Evolutionary conservation across 352 stramenopile genomes (phyloP), one percentile per base, ranked within the genome.

Genomic region (Lagenidium giganteum): DNA sequence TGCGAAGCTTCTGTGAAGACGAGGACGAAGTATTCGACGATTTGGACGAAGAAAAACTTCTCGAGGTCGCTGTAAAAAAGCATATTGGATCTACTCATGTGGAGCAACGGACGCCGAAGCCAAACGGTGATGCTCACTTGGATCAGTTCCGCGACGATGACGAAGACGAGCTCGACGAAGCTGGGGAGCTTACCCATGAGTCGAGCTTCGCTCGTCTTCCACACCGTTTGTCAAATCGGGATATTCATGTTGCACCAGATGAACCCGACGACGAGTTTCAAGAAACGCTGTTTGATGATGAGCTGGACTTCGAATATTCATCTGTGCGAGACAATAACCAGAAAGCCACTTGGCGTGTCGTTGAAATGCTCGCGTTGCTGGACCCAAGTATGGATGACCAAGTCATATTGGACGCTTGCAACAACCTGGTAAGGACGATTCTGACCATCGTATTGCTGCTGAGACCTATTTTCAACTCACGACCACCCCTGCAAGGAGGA

Each of bases 301-400:
- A 88, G 41, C 36, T 92, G 21, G 80, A 88, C 39, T 92, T 92
- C 22, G 80, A 92, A 31, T 89, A 87, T 31, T 77, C 68, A 4
- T 84, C 65, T 26, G 34, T 73, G 26, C 73, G 75, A 18, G 82
- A 94, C 42, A 81, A 57, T 8, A 83, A 85, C 26, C 79, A 91
- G 28, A 87, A 92, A 41, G 67, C 75, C 28, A 94, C 76, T 3
- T 50, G 57, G 18, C 80, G 82, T 17, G 78, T 89, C 8, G 63
- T 94, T 12, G 78, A 92, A 38, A 41, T 94, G 13, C 54, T 94
- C 11, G 69, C 79, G 8, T 61, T 89, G 16, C 47, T 94, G 25
- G 79, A 91, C 30, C 79, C 82, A n/a, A 91, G 79, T 31, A 87
- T 87, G 69, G 82, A 94, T 32, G 82, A 94, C 36, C 73, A 88